Base-by-base conservation (phyloP, 2,329 filamentous ascomycete genomes). In the Amphichorda felina region DNA sequence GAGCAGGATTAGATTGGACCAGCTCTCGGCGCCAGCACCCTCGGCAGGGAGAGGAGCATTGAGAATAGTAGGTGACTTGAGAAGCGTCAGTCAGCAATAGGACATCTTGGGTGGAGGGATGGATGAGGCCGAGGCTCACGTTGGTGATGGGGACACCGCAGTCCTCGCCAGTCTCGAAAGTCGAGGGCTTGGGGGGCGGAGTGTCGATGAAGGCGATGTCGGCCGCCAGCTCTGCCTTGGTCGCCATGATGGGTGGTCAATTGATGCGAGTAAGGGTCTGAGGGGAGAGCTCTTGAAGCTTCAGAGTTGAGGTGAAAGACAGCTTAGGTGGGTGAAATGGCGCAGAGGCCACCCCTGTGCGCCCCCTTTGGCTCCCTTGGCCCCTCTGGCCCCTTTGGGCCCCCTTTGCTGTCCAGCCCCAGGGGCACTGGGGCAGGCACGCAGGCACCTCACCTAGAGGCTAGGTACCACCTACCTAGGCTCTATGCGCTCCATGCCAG, bases 11-110 rank as follows among this genome's bases (percentile, higher is more conserved):
- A 69, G 63, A 64, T 91, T 94, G 64, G 81, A 88, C 76, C 96
- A 98, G 61, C 68, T 79, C 47, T 94, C 86, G 59, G 72, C 77
- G 45, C 87, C 83, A 35, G 86, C 66, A 34, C 77, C 84, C 58
- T 98, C 91, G 45, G 88, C 89, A 27, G 91, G 91, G 28, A 96
- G 75, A 45, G 91, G 87, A 33, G 79, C 84, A 75, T 96, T 96
- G 56, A 93, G 83, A 64, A 96, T 96, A 42, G 86, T 93, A 53
- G 41, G 46, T 38, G 43, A 55, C 55, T 57, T 8, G 28, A 14
- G 16, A 14, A n/a, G 6, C 28, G 16, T 9, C 28, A 24, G 28
- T 30, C 28, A 30, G n/a, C 28, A 27, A 13, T 5, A 27, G 26
- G 26, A 14, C 5, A 27, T 27, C 15, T 10, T 10, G 11, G 26